A percentile compares a stretch with the other conserved stretches of the same genome.
Evolutionary conservation across 2,329 filamentous ascomycete species (phyloP).

Genomic region (Claviceps capensis): DNA sequence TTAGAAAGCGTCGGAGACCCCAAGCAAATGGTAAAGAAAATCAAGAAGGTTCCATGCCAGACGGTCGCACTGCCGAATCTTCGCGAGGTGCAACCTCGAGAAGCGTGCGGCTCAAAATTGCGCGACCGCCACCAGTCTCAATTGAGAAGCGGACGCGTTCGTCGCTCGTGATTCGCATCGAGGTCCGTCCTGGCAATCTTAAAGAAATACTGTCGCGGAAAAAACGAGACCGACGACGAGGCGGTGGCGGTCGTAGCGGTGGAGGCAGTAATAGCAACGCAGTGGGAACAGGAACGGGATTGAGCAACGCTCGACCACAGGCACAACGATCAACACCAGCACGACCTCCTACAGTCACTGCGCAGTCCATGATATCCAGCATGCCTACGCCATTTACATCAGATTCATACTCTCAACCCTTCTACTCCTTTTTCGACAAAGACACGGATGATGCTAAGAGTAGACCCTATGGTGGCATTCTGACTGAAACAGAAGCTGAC

Average conservation of each 20-base stretch:
- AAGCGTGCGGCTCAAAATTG: conserved; percentile 40
- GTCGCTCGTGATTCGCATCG: conserved; percentile 22
- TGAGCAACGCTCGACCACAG: conserved; percentile 7
- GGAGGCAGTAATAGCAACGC: conserved; percentile 10
- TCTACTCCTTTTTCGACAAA: conserved; percentile 79
- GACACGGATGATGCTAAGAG: conserved; percentile 80
- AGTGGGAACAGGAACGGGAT: not conserved
- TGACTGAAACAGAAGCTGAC: conserved; percentile 79
- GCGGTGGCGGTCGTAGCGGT: conserved; percentile 8
- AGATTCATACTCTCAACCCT: conserved; percentile 57
- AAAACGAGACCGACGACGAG: conserved; percentile 19
- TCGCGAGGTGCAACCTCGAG: conserved; percentile 29
- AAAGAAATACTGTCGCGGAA: conserved; percentile 23
- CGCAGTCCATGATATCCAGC: conserved; percentile 10
- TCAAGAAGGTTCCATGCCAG: conserved; percentile 22
- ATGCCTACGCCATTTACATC: conserved; percentile 44
- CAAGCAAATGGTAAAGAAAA: conserved; percentile 28
- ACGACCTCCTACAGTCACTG: conserved; percentile 3
- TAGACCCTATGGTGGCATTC: conserved; percentile 89
- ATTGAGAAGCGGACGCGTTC: conserved; percentile 24
- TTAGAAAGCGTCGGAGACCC: conserved; percentile 41
- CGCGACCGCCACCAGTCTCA: conserved; percentile 26
- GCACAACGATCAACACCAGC: conserved; percentile 12
- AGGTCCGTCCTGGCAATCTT: conserved; percentile 23
- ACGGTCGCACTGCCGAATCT: conserved; percentile 14